Base-by-base conservation (phyloP, 2,329 filamentous ascomycete genomes). In the Scedosporium minutisporum region DNA sequence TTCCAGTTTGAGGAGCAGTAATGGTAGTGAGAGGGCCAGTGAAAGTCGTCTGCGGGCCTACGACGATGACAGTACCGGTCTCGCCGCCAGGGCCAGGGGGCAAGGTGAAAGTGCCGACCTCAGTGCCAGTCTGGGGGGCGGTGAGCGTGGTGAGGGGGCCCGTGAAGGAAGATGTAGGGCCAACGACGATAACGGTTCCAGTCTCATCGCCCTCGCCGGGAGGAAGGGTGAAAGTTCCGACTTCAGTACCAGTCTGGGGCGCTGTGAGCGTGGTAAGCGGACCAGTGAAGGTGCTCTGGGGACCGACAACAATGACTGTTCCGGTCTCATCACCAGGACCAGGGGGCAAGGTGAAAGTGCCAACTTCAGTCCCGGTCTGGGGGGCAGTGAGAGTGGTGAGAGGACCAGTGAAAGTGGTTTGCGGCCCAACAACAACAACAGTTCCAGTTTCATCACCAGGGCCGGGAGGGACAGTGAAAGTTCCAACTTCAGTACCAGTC, bases 351-450 rank as follows among this genome's bases (percentile, higher is more conserved):
- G 42, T 46, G 42, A 46, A 46, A 29, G 27, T 29, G 4, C 27
- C 27, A 29, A 29, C 33, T 16, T 16, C 41, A 5, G 63, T 61
- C 7, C 38, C 61, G 7, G 61, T 57, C 60, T 29, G 44, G 38
- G 12, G 27, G 9, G 42, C 57, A 44, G 48, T 62, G 27, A 65
- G 18, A 3, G 64, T 65, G 16, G 61, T 61, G 38, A 27, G 57
- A 23, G 60, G 57, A 21, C 61, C 61, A 7, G 57, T 60, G 16
- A 63, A 59, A 3, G 51, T 3, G 18, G n/a, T 25, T 6, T 18
- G 14, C 4, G 18, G 21, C 4, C 21, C 18, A 14, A 41, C 38
- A 12, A 51, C 25, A 14, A 41, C 18, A 14, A 62, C 33, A 14
- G 57, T 44, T 2, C 57, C 61, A 3, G 60, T 62, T 7, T 29